phyloP scores from a whole-genome alignment of 2,329 filamentous ascomycete species.

The Arthrobotrys pseudoclavata region DNA sequence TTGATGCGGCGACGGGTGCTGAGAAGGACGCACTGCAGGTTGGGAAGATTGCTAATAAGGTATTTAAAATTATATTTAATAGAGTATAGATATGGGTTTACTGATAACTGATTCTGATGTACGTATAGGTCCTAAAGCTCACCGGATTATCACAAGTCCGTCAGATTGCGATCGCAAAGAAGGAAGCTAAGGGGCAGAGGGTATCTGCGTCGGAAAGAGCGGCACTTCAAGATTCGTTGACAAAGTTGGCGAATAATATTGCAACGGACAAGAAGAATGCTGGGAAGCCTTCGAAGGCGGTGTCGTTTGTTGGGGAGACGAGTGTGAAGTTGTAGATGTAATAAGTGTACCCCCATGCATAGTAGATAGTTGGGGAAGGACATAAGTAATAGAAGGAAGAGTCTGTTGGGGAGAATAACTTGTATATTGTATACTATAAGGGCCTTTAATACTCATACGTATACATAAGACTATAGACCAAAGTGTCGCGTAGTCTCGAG shows the following conservation, averaged over 20 bases:
- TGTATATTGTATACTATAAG: neutral
- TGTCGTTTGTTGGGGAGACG: slow-evolving; percentile 65
- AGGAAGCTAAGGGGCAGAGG: slow-evolving; percentile 70
- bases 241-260: slow-evolving; percentile 72
- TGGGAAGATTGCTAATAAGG: slow-evolving; percentile 59
- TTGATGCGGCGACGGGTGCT: slow-evolving; percentile 69
- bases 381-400: neutral
- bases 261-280: slow-evolving; percentile 68
- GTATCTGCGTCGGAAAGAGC: slow-evolving; percentile 64
- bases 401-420: slow-evolving; percentile 1
- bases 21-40: slow-evolving; percentile 69
- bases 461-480: too few species aligned
- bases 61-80: neutral
- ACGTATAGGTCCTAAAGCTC: slow-evolving; percentile 72
- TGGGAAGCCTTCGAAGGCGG: slow-evolving; percentile 68
- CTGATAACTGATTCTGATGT: neutral
- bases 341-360: neutral
- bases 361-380: slow-evolving; percentile 2
- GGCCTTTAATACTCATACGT: too few species aligned
- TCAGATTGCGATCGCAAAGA: slow-evolving; percentile 68
- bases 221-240: slow-evolving; percentile 69
- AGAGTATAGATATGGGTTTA: neutral
- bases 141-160: slow-evolving; percentile 69
- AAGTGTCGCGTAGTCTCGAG: neutral
- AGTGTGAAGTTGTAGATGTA: slow-evolving; percentile 43